phyloP scores from a whole-genome alignment of 2,329 filamentous ascomycete species.

The Paraphoma sp. region DNA sequence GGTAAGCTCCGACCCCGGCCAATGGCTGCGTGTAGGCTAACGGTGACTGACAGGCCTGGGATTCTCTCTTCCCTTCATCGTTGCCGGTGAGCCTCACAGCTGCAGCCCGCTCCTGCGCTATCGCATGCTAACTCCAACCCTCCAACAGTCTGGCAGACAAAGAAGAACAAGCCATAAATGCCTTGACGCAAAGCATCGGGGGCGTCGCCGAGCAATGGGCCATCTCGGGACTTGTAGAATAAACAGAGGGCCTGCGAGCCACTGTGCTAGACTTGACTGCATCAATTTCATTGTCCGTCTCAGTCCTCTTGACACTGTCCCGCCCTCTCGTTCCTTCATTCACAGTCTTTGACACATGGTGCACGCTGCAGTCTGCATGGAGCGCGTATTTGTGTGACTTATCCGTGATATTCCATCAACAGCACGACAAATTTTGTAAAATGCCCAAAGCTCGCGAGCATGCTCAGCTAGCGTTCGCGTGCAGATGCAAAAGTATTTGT shows the following conservation, averaged over 20 bases:
- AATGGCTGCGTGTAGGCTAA: conserved; percentile 45
- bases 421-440: too few species aligned
- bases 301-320: conserved; percentile 2
- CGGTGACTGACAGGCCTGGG: conserved; percentile 56
- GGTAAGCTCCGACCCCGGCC: conserved; percentile 54
- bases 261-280: conserved; percentile 43
- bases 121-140: conserved; percentile 23
- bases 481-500: too few species aligned
- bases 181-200: conserved; percentile 13
- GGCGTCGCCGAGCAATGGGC: conserved; percentile 22
- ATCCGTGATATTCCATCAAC: too few species aligned
- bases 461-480: too few species aligned
- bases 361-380: too few species aligned
- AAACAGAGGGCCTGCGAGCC: conserved; percentile 33
- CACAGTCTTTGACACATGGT: too few species aligned
- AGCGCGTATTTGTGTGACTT: too few species aligned
- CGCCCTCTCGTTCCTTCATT: too few species aligned
- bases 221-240: conserved; percentile 40
- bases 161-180: conserved; percentile 62
- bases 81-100: conserved; percentile 63
- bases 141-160: conserved; percentile 68
- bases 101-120: not conserved
- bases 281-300: conserved; percentile 46
- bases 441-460: too few species aligned
- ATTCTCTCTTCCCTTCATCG: conserved; percentile 66